Evolutionary conservation across 208 protist genomes (phyloP).

Genomic region (Trypanosoma scelopori): DNA sequence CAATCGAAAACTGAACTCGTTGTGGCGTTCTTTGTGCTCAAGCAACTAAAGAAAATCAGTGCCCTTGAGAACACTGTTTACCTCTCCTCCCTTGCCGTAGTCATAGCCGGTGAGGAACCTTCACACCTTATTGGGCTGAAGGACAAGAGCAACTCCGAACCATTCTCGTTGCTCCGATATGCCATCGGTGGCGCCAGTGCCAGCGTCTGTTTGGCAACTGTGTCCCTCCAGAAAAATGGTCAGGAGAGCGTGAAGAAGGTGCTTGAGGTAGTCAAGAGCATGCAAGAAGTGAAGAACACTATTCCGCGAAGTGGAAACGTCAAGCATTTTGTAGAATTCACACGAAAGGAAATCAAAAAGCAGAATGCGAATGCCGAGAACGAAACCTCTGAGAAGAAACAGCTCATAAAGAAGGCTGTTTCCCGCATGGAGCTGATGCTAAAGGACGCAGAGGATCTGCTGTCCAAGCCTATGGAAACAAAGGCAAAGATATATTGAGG

Average conservation of each 20-base stretch:
- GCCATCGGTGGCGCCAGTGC: conserved; percentile 61
- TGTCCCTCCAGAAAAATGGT: conserved; percentile 36
- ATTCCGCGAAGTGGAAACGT: conserved; percentile 79
- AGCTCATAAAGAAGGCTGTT: conserved; percentile 31
- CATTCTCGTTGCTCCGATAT: conserved; percentile 65
- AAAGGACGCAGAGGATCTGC: conserved; percentile 65
- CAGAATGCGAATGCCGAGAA: conserved; percentile 44
- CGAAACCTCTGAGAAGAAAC: conserved; percentile 39
- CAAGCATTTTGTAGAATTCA: conserved; percentile 74
- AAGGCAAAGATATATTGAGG: conserved; percentile 52
- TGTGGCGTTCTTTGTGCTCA: conserved; percentile 65
- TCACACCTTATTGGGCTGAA: conserved; percentile 48
- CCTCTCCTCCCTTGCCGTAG: conserved; percentile 61
- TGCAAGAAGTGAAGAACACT: conserved; percentile 56
- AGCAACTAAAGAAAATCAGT: conserved; percentile 46
- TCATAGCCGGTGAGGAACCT: conserved; percentile 42
- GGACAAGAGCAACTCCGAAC: conserved; percentile 46
- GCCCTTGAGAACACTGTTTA: conserved; percentile 45
- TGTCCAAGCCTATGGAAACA: conserved; percentile 40
- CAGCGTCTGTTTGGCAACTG: conserved; percentile 36
- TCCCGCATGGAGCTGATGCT: conserved; percentile 75
- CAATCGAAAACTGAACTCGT: conserved; percentile 51
- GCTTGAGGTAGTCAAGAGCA: conserved; percentile 33
- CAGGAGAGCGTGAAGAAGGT: conserved; percentile 22
- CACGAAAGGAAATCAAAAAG: conserved; percentile 53